Evolutionary conservation across 768 basidiomycete genomes (phyloP).

Genomic region (Mycena belliarum): DNA sequence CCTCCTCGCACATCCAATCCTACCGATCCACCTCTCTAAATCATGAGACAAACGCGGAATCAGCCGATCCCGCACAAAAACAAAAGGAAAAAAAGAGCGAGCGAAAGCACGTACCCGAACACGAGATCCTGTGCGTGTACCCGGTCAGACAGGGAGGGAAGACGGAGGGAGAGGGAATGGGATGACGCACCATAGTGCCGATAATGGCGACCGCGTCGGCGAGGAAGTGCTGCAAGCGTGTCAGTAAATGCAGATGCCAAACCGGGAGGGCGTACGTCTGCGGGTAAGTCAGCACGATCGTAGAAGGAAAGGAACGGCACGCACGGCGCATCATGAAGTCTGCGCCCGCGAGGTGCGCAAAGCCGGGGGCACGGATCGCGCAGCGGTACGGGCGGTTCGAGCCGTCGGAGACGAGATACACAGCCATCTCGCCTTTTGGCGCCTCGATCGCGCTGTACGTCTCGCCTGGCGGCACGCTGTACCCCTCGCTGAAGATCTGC

Average conservation of each 20-base stretch:
- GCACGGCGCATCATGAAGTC: constrained; percentile 98
- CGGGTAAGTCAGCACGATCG: constrained; percentile 1
- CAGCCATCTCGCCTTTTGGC: constrained; percentile 98
- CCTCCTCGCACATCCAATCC: background rate
- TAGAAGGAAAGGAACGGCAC: constrained; percentile 30
- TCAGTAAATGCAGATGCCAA: constrained; percentile 6
- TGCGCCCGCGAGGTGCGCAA: constrained; percentile 91
- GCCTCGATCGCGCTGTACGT: constrained; percentile 98
- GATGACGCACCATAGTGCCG: constrained; percentile 83
- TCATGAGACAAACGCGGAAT: background rate
- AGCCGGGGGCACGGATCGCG: constrained; percentile 95
- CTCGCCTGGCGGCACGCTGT: constrained; percentile 93
- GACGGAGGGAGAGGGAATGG: background rate
- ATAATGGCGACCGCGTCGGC: constrained; percentile 97
- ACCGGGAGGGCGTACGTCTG: constrained; percentile 42
- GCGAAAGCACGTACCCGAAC: constrained; percentile 71
- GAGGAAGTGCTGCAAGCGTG: constrained; percentile 66
- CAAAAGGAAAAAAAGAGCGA: background rate
- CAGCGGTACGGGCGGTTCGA: constrained; percentile 95
- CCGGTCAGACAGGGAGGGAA: constrained; percentile 3
- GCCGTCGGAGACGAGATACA: constrained; percentile 98
- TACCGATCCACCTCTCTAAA: background rate
- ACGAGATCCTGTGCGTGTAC: constrained; percentile 68
- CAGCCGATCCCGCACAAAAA: background rate
- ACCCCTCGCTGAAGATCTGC: constrained; percentile 94